phyloP scores from a whole-genome alignment of 805 yeast species.

The Metschnikowia proteae region DNA sequence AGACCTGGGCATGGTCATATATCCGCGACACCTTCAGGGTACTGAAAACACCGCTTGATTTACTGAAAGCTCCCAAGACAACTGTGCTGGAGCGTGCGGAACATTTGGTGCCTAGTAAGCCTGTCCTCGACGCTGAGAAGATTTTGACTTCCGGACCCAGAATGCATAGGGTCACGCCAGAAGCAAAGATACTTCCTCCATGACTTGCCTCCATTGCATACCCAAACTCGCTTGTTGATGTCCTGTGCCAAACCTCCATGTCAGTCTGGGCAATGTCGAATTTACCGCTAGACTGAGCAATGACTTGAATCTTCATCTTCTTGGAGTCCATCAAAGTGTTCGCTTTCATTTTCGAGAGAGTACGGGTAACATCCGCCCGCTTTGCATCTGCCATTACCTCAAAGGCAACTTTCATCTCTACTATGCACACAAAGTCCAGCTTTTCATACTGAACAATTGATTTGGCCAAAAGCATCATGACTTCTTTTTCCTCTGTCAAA shows the following conservation, averaged over 20 bases:
- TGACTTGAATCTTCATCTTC: constrained; percentile 33
- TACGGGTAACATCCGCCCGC: not conserved
- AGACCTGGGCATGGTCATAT: constrained; percentile 43
- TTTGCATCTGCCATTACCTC: not conserved
- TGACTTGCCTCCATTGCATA: constrained; percentile 36
- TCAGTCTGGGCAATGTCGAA: constrained; percentile 28
- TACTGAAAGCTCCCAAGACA: constrained; percentile 44
- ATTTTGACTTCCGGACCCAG: constrained; percentile 21
- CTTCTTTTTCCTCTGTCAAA: not conserved
- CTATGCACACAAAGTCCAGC: not conserved
- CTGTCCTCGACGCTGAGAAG: not conserved
- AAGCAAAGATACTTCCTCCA: constrained; percentile 32
- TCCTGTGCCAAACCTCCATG: constrained; percentile 38
- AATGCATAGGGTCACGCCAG: constrained; percentile 55
- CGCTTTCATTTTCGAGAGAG: not conserved
- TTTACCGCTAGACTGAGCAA: constrained; percentile 39
- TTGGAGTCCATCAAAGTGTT: constrained; percentile 1
- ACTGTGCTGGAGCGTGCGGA: constrained; percentile 48
- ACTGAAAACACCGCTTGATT: constrained; percentile 20
- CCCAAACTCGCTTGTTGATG: constrained; percentile 53
- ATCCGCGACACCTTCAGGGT: constrained; percentile 37
- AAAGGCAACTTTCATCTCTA: not conserved
- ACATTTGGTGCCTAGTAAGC: not conserved
- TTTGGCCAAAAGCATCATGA: not conserved
- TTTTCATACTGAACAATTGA: not conserved